Evolutionary conservation across 495 filamentous ascomycete species (phyloP).

Genomic region (Podospora pseudopauciseta): DNA sequence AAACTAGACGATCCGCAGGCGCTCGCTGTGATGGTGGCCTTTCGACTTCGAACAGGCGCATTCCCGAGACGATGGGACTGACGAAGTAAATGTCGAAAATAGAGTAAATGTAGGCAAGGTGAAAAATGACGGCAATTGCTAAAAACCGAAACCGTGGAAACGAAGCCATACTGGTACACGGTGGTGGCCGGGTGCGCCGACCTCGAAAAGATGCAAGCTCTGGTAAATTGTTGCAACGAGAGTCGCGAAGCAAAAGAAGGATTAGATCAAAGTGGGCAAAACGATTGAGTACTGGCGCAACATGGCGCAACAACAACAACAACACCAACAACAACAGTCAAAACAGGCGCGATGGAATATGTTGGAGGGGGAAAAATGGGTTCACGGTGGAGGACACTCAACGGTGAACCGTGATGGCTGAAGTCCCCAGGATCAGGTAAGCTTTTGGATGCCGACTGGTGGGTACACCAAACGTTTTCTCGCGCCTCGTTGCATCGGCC

Average conservation of each 20-base stretch:
- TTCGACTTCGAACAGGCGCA: constrained; percentile 74
- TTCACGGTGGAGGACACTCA: not conserved
- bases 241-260: not conserved
- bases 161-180: constrained; percentile 59
- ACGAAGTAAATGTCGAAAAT: constrained; percentile 99
- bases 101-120: constrained; percentile 89
- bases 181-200: not conserved
- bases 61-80: constrained; percentile 94
- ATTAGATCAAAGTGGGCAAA: constrained; percentile 3
- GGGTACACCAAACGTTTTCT: not conserved
- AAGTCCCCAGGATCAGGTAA: not conserved
- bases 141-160: constrained; percentile 84
- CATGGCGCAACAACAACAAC: constrained; percentile 17
- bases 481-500: not conserved
- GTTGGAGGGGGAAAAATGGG: not conserved
- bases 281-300: constrained; percentile 8
- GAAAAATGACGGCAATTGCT: constrained; percentile 87
- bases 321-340: constrained; percentile 4
- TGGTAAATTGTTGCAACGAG: not conserved
- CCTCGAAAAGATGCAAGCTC: not conserved
- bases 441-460: constrained; percentile 1
- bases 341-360: not conserved
- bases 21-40: constrained; percentile 57
- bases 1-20: constrained; percentile 83
- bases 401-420: constrained; percentile 17